Evolutionary conservation across 495 filamentous ascomycete species (phyloP).

Genomic region (Lineolata rhizophorae): DNA sequence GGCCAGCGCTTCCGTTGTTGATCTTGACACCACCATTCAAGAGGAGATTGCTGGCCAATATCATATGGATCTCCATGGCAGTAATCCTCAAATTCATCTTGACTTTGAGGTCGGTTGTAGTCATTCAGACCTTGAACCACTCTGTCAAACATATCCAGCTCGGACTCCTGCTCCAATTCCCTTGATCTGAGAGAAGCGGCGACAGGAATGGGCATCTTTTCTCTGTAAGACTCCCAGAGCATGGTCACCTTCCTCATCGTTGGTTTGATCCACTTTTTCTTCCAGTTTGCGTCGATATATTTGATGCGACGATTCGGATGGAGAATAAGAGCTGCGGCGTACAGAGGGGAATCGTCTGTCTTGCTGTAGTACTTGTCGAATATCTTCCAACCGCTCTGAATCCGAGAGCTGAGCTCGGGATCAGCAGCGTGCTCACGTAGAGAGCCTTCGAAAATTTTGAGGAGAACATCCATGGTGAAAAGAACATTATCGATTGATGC

Average conservation of each 20-base stretch:
- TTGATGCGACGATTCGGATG: not conserved
- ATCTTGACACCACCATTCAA: conserved; percentile 1
- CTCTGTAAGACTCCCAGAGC: not conserved
- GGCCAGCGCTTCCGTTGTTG: conserved; percentile 1
- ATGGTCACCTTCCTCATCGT: not conserved
- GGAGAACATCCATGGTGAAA: not conserved
- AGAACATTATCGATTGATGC: not conserved
- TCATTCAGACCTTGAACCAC: not conserved
- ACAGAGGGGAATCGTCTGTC: not conserved
- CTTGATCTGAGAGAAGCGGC: not conserved
- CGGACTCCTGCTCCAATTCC: not conserved
- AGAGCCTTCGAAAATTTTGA: not conserved
- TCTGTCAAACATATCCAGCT: not conserved
- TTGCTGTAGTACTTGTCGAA: not conserved
- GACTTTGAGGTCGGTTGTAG: not conserved
- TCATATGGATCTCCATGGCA: not conserved
- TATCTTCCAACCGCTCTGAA: not conserved
- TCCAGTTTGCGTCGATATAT: too few relatives aligned
- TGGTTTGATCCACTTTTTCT: not conserved
- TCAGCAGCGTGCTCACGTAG: too few relatives aligned
- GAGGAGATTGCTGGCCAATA: not conserved
- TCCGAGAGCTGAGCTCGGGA: too few relatives aligned
- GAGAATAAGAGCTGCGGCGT: conserved; percentile 2
- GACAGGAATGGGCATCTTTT: not conserved
- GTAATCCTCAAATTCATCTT: conserved; percentile 1